Evolutionary conservation across 2,329 filamentous ascomycete species (phyloP).

Genomic region (Chrysoporthe puriensis): DNA sequence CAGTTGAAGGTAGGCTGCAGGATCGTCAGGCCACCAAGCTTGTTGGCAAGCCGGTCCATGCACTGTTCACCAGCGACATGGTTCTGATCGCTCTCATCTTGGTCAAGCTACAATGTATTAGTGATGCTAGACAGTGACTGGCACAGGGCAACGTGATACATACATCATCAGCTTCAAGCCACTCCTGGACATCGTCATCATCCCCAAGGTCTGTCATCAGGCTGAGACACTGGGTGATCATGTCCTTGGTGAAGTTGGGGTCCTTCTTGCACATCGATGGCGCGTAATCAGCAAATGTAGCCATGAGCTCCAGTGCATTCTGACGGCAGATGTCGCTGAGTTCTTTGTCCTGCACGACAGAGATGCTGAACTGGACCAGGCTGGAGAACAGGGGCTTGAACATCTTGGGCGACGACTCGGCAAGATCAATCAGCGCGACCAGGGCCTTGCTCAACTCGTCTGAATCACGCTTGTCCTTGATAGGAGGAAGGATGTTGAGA

Average conservation of each 20-base stretch:
- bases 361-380: conserved; percentile 89
- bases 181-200: conserved; percentile 92
- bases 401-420: conserved; percentile 95
- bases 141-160: conserved; percentile 40
- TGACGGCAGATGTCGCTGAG: conserved; percentile 87
- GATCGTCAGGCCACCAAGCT: conserved; percentile 91
- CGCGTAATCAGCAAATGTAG: conserved; percentile 93
- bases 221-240: conserved; percentile 98
- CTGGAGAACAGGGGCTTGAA: conserved; percentile 94
- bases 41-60: conserved; percentile 97
- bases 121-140: conserved; percentile 3
- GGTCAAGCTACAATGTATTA: conserved; percentile 68
- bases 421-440: conserved; percentile 88
- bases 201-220: conserved; percentile 96
- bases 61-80: conserved; percentile 98
- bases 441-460: conserved; percentile 90
- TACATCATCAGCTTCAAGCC: conserved; percentile 90
- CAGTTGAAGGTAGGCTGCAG: conserved; percentile 93
- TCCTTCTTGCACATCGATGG: conserved; percentile 96
- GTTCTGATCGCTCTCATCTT: conserved; percentile 95
- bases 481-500: conserved; percentile 89
- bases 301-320: conserved; percentile 95
- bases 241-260: conserved; percentile 85
- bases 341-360: conserved; percentile 95
- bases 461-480: conserved; percentile 89